Evolutionary conservation across 2,329 filamentous ascomycete species (phyloP), one percentile per base, ranked within the genome.

Genomic region (Alternaria brassicicola): DNA sequence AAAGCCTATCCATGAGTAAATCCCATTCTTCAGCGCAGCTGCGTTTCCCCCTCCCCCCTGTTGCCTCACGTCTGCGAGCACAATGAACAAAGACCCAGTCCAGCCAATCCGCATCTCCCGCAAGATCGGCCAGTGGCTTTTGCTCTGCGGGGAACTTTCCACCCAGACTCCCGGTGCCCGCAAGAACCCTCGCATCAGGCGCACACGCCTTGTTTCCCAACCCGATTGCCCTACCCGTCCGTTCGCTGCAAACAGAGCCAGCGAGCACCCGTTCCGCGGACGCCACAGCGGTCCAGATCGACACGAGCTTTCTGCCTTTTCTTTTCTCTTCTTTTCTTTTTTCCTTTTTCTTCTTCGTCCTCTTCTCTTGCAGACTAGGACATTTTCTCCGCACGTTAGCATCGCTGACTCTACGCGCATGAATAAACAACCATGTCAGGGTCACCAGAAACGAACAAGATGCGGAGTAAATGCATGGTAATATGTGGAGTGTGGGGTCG

Each of bases 221-320:
- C 35, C 35, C n/a, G 13, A 4, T 39, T 23, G 35, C 35, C 36
- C 19, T 39, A 39, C 36, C 36, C 36, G 36, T 39, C 36, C 36
- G 36, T 39, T 15, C 19, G 36, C 36, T 23, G 35, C 36, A 39
- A 39, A 23, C 15, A 23, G 36, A 23, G 19, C 19, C 36, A 39
- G 19, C 19, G 36, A 23, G 19, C 36, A 19, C 36, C 36, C 36
- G 36, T 39, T 39, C 36, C 19, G 36, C 23, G 13, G 36, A 31
- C 43, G 43, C 43, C 43, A 47, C 43, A 33, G 19, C 30, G 30
- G 43, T 47, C 43, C 43, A 47, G 30, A 47, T 47, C 43, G 19
- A 47, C 43, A 7, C 19, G 2, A 30, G 19, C 28, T 35, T 23
- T 19, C 4, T 28, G 17, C 43, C 13, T 23, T 47, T 26, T 3